These are phyloP conservation scores for Stemphylium beticola DNA, from an alignment of 2,329 filamentous ascomycete genomes.

Conservation along the genomic window DNA sequence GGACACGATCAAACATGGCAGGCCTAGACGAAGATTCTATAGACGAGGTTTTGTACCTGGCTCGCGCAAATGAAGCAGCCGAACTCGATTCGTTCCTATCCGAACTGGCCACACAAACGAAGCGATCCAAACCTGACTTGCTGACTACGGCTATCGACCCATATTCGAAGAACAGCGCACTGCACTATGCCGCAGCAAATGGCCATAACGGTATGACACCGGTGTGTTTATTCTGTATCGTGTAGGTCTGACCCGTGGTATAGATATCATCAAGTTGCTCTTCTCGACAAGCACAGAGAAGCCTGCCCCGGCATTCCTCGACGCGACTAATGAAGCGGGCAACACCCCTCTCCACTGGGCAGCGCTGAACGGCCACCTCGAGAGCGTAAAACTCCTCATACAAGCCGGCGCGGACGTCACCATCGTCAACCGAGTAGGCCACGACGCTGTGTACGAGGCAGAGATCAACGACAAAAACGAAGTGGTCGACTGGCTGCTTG, in stretches of 20 bases:
- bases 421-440: constrained; percentile 81
- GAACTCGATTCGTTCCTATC: constrained; percentile 69
- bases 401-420: constrained; percentile 78
- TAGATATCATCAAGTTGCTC: constrained; percentile 46
- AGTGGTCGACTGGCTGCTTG: constrained; percentile 56
- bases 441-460: constrained; percentile 63
- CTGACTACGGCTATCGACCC: constrained; percentile 74
- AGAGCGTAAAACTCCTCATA: constrained; percentile 77
- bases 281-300: constrained; percentile 45
- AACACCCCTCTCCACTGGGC: constrained; percentile 97
- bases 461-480: constrained; percentile 57
- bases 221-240: not conserved
- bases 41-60: constrained; percentile 89
- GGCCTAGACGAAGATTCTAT: constrained; percentile 71
- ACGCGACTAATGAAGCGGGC: constrained; percentile 76
- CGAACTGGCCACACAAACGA: constrained; percentile 67
- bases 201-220: constrained; percentile 73
- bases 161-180: constrained; percentile 74
- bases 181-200: constrained; percentile 95
- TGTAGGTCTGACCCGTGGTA: constrained; percentile 24
- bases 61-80: constrained; percentile 75
- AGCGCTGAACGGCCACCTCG: constrained; percentile 84
- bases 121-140: constrained; percentile 64
- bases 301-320: constrained; percentile 59
- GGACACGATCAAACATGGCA: constrained; percentile 25